A percentile compares a stretch with the other conserved stretches of the same genome.
phyloP scores from a whole-genome alignment of 192 early-diverging fungal genomes.

The Dispira parvispora region DNA sequence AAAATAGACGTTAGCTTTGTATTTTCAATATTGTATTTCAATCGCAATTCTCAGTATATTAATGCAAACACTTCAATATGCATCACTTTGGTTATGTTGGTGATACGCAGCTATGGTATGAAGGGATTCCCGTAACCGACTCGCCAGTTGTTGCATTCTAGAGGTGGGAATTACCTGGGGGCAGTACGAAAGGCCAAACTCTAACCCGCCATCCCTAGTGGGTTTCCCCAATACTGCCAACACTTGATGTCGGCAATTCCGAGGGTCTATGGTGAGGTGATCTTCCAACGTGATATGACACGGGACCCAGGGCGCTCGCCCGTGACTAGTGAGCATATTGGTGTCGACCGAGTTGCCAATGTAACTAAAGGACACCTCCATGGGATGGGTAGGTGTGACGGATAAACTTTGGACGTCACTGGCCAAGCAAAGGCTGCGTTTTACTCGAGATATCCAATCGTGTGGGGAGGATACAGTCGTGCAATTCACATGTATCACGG shows the following conservation, averaged over 20 bases:
- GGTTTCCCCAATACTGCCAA: neutral
- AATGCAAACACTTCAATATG: too few relatives aligned
- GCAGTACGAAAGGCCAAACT: neutral
- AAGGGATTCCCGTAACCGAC: too few relatives aligned
- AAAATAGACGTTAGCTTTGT: too few relatives aligned
- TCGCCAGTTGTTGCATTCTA: too few relatives aligned
- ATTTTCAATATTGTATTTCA: too few relatives aligned
- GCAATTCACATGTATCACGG: too few relatives aligned
- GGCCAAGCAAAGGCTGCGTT: neutral
- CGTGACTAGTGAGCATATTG: neutral
- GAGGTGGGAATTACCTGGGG: neutral
- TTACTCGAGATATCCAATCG: neutral
- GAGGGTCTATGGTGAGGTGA: neutral
- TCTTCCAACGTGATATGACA: neutral
- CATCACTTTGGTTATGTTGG: too few relatives aligned
- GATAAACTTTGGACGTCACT: neutral
- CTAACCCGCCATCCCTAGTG: neutral
- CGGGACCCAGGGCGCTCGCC: neutral
- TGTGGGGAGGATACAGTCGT: too few relatives aligned
- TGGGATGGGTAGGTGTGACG: neutral
- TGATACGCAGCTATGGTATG: too few relatives aligned
- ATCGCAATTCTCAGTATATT: too few relatives aligned
- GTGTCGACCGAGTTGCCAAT: neutral
- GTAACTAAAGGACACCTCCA: neutral
- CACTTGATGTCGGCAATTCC: neutral